Base-by-base conservation (phyloP, 2,329 filamentous ascomycete species). In the Exophiala dermatitidis region DNA sequence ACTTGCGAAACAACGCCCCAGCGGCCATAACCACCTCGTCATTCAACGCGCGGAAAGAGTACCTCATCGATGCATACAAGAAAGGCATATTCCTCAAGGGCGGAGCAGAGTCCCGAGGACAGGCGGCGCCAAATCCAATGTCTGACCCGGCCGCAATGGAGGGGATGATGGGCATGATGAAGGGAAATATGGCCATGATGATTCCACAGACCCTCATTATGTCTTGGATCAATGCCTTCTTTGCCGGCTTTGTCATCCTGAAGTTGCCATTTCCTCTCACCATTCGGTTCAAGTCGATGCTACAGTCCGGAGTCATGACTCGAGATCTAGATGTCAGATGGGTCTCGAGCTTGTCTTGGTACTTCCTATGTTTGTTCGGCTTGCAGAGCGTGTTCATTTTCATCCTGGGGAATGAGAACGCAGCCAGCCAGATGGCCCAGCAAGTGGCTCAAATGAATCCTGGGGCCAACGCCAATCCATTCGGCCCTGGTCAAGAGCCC, bases 101-200 rank as follows among this genome's bases (percentile, higher is more conserved):
- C 59, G 61, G 61, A 1, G 90, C 90, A 1, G 88, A 93, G 50
- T 82, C 78, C 65, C 84, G 86, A 67, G 90, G 90, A 48, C 88
- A 96, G 72, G 86, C 90, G 2, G 85, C 90, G 19, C 83, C 88
- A 36, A 98, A 97, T 72, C 93, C 93, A 3, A 90, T 98, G 82
- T 88, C 86, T 7, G 93, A 98, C 69, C 94, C 94, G 26, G 86
- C 86, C 45, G 89, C 88, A 54, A 98, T 98, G 93, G 94, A 98
- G 68, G 91, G 90, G 63, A 98, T 98, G 93, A 98, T 98, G 93
- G 91, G 93, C 63, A 95, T 95, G 89, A 95, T 98, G 88, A 98
- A 98, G 81, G 90, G 90, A 53, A 95, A 98, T 69, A 95, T 98
- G 87, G 91, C 93, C 60, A 98, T 97, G 93, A 97, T 98, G 76